A percentile compares a stretch with the other conserved stretches of the same genome.
These are phyloP conservation scores for Perkinsus olseni DNA, from an alignment of 169 alveolate genomes.

Conservation along the genomic window DNA sequence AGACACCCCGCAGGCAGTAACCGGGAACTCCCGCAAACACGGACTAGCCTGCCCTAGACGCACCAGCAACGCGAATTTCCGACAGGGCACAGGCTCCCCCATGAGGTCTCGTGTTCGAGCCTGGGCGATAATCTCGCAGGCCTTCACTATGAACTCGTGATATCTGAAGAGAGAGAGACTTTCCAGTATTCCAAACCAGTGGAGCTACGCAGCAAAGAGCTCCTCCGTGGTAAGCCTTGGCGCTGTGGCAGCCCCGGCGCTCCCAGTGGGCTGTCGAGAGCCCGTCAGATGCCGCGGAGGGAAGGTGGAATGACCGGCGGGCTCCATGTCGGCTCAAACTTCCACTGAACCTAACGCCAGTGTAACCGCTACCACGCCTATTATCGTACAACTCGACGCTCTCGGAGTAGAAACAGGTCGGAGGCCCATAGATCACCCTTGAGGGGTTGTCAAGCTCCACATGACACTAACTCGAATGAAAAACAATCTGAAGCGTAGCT, in stretches of 20 bases:
- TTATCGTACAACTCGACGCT: too few species aligned
- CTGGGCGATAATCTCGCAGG: neutral
- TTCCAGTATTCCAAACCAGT: neutral
- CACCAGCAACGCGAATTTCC: neutral
- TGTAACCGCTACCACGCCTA: too few species aligned
- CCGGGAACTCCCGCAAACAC: too few species aligned
- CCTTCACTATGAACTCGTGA: neutral
- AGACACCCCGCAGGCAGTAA: too few species aligned
- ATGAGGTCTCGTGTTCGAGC: neutral
- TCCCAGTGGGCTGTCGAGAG: neutral
- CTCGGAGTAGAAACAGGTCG: too few species aligned
- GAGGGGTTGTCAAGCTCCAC: too few species aligned
- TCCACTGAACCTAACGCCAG: too few species aligned
- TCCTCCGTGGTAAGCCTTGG: neutral
- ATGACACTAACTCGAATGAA: too few species aligned
- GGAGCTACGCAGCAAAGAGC: neutral
- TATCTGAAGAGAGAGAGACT: neutral
- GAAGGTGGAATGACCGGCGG: neutral
- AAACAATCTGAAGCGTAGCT: too few species aligned
- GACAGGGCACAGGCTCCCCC: neutral
- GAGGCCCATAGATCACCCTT: too few species aligned
- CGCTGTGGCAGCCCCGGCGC: neutral
- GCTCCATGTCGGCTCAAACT: too few species aligned
- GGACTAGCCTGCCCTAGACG: neutral
- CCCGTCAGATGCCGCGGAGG: neutral